These are phyloP conservation scores for Saccharomyces pastorianus DNA, from an alignment of 1,139 yeast genomes.

Conservation along the genomic window DNA sequence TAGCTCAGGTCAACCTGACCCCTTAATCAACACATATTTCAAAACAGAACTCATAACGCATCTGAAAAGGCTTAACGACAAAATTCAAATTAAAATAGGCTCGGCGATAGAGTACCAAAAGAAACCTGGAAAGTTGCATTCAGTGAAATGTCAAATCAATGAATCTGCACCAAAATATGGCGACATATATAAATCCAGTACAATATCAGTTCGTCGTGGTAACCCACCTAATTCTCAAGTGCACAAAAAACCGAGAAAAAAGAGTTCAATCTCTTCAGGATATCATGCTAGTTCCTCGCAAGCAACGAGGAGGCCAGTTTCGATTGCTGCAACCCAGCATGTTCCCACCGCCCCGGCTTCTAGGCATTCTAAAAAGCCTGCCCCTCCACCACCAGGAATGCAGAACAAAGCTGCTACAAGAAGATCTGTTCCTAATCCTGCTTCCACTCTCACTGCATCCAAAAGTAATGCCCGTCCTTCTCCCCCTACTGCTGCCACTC, in stretches of 20 bases:
- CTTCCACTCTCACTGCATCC: conserved; percentile 6
- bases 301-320: conserved; percentile 4
- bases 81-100: conserved; percentile 57
- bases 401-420: background rate
- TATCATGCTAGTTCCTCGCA: background rate
- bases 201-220: conserved; percentile 79
- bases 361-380: conserved; percentile 27
- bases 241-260: conserved; percentile 54
- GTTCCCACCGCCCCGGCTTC: conserved; percentile 1
- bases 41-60: conserved; percentile 86
- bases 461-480: conserved; percentile 10
- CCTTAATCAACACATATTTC: conserved; percentile 69
- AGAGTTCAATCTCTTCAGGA: background rate
- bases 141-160: conserved; percentile 60
- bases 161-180: conserved; percentile 52
- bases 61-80: conserved; percentile 54
- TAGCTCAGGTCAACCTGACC: conserved; percentile 61
- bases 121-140: conserved; percentile 78
- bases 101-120: conserved; percentile 76
- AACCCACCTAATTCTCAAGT: conserved; percentile 63
- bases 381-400: conserved; percentile 29
- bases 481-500: conserved; percentile 18
- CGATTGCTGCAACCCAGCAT: background rate
- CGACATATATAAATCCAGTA: conserved; percentile 82
- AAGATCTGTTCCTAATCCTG: background rate